Conservation (phyloP, 2,329 filamentous ascomycete species). For the Colletotrichum theobromicola region DNA sequence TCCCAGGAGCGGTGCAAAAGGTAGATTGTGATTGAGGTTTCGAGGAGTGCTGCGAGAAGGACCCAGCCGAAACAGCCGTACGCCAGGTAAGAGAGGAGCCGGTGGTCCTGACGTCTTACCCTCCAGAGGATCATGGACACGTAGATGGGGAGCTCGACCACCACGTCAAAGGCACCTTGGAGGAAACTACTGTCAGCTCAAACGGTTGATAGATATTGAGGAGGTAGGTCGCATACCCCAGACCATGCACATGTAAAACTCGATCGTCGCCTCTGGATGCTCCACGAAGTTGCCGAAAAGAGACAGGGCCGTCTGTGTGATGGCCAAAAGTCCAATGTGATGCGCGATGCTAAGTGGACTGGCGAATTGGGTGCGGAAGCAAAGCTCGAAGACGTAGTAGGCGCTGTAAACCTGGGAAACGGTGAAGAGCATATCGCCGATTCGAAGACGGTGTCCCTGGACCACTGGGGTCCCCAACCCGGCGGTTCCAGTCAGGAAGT, state of each 20-base stretch:
- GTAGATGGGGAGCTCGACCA: conserved; percentile 19
- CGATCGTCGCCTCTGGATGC: conserved; percentile 13
- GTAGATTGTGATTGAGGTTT: conserved; percentile 17
- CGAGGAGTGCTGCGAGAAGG: neutral
- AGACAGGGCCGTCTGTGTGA: conserved; percentile 18
- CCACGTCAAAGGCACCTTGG: conserved; percentile 10
- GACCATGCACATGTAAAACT: conserved; percentile 23
- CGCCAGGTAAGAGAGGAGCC: neutral
- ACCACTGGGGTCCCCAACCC: neutral
- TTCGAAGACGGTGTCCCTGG: neutral
- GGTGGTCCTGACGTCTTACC: neutral
- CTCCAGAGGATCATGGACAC: conserved; percentile 20
- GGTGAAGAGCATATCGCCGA: conserved; percentile 21
- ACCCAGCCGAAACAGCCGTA: conserved; percentile 4
- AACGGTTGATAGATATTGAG: fast-evolving
- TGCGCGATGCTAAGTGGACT: conserved; percentile 22
- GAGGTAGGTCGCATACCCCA: conserved; percentile 1
- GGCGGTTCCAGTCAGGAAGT: conserved; percentile 8
- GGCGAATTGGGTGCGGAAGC: conserved; percentile 20
- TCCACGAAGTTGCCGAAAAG: conserved; percentile 8
- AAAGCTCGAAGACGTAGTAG: conserved; percentile 24
- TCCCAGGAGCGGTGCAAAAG: conserved; percentile 20
- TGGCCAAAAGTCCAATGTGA: conserved; percentile 20
- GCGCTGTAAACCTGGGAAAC: conserved; percentile 18
- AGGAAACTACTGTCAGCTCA: neutral